Evolutionary conservation across 1,284 basidiomycete species (phyloP), one percentile per base, ranked within the genome.

Genomic region (Sanghuangporus weigelae): DNA sequence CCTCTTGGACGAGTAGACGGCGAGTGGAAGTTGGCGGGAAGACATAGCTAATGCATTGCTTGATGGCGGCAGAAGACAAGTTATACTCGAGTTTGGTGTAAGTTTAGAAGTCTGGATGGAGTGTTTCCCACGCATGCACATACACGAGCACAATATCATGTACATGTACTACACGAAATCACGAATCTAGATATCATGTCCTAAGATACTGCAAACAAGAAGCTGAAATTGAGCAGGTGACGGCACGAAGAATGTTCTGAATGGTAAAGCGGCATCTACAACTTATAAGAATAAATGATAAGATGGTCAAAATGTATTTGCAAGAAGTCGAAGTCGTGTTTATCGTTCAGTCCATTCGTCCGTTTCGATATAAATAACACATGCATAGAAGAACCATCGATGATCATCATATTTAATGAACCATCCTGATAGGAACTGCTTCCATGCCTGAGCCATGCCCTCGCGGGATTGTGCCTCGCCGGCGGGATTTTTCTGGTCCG

Each of bases 1-100:
- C 16, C 60, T 42, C 42, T 57, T 63, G 12, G 61, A 44, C 4
- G 65, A 49, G 58, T 66, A 66, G 8, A 57, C 49, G 31, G 57
- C 40, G 1, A 50, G 38, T 8, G 59, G 63, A 21, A 46, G 36
- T 19, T 50, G 60, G 2, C 63, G 57, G 21, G 58, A 56, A 14
- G 51, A 60, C 63, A 64, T 64, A 31, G 19, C 56, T 42, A 57
- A 35, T 48, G 56, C 44, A 40, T 60, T 36, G 4, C 2, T 7
- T 36, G 36, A 31, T 54, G 12, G 35, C 38, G 53, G 19, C n/a
- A 12, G 5, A 16, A 31, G 36, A 36, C 53, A n/a, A 11, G 53
- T 35, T 10, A 26, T 12, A 19, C n/a, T 23, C 7, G 7, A 26
- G 50, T 0, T 23, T 16, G 50, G 26, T n/a, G 12, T 11, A 23